Percentiles rank a stretch among this genome's conserved stretches.
phyloP scores from a whole-genome alignment of 169 alveolate genomes.

The Plasmodium gaboni region DNA sequence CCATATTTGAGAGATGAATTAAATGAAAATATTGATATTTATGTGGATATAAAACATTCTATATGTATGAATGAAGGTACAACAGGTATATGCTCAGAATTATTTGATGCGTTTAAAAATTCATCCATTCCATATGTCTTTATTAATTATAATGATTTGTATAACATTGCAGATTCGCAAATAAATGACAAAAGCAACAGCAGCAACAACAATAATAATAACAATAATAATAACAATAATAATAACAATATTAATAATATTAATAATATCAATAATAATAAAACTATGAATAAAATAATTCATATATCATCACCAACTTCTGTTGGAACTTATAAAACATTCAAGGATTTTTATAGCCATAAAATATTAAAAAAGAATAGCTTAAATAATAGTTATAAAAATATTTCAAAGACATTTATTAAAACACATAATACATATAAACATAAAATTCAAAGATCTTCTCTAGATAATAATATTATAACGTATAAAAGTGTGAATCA shows the following conservation, averaged over 20 bases:
- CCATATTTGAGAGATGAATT: conserved; percentile 25
- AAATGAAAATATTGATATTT: conserved; percentile 42
- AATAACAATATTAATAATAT: background rate
- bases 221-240: background rate
- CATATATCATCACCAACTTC: background rate
- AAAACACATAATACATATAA: conserved; percentile 8
- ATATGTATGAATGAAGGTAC: conserved; percentile 56
- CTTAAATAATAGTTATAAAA: background rate
- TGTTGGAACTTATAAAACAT: background rate
- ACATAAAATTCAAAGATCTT: background rate
- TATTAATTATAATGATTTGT: conserved; percentile 68
- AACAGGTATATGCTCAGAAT: conserved; percentile 42
- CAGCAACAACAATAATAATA: background rate
- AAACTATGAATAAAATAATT: no score
- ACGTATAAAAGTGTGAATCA: conserved; percentile 10
- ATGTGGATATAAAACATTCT: conserved; percentile 67
- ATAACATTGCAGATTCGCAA: conserved; percentile 60
- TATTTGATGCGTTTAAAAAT: conserved; percentile 48
- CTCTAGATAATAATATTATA: background rate
- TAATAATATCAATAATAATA: no score
- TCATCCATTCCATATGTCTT: conserved; percentile 51
- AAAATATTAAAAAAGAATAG: conserved; percentile 1
- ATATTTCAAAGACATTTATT: background rate
- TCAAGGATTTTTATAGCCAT: background rate
- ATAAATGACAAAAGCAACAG: conserved; percentile 1